phyloP scores from a whole-genome alignment of 495 filamentous ascomycete genomes.

The Talaromyces ruber region DNA sequence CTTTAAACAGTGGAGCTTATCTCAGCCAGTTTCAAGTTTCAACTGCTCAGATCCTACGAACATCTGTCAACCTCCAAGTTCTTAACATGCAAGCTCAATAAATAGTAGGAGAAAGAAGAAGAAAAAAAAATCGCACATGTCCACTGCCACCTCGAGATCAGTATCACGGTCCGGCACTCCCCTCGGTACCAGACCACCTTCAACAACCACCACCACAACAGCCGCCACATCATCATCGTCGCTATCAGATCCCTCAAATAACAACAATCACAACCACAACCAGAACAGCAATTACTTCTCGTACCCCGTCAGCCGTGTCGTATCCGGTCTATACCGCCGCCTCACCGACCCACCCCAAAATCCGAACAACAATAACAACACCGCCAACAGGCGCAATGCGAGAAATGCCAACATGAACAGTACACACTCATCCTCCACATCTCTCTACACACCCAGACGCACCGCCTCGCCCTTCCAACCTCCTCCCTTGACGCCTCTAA shows the following conservation, averaged over 20 bases:
- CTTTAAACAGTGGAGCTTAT: not conserved
- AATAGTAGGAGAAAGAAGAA: too few relatives aligned
- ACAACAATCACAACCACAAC: slow-evolving; percentile 14
- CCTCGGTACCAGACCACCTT: slow-evolving; percentile 14
- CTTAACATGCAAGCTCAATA: not conserved
- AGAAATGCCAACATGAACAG: slow-evolving; percentile 12
- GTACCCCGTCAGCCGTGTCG: slow-evolving; percentile 46
- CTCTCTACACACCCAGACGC: slow-evolving; percentile 40
- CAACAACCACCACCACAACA: slow-evolving; percentile 26
- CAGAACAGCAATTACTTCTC: slow-evolving; percentile 39
- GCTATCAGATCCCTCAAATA: slow-evolving; percentile 7
- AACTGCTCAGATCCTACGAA: too few relatives aligned
- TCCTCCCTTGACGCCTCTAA: slow-evolving; percentile 47
- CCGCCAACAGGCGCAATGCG: not conserved
- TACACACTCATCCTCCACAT: slow-evolving; percentile 18
- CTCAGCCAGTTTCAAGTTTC: not conserved
- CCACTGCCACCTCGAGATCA: slow-evolving; percentile 5
- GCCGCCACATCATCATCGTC: slow-evolving; percentile 4
- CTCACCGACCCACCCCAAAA: slow-evolving; percentile 30
- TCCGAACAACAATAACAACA: slow-evolving; percentile 9
- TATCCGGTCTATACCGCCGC: slow-evolving; percentile 44
- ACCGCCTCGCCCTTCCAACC: slow-evolving; percentile 54
- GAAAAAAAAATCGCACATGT: slow-evolving; percentile 2
- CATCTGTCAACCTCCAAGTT: not conserved
- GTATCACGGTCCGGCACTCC: slow-evolving; percentile 20